phyloP scores from a whole-genome alignment of 495 filamentous ascomycete genomes.

The Xylaria scruposa region DNA sequence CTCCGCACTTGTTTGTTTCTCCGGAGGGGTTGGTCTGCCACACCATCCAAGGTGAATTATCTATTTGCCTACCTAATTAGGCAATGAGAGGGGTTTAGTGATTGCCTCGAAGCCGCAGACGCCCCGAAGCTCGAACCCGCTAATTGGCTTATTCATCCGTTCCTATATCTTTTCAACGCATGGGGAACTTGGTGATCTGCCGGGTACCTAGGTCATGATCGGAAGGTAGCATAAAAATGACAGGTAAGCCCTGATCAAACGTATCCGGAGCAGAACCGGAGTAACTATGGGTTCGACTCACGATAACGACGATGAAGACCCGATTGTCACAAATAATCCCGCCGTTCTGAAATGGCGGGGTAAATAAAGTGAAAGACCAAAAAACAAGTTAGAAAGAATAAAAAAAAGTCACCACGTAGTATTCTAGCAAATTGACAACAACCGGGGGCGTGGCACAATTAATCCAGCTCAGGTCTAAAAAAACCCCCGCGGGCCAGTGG shows the following conservation, averaged over 20 bases:
- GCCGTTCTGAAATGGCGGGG: background rate
- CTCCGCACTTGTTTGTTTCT: conserved; percentile 22
- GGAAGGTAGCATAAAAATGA: conserved; percentile 16
- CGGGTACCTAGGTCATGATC: conserved; percentile 15
- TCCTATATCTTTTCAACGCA: background rate
- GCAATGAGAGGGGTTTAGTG: conserved; percentile 14
- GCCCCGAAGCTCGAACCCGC: background rate
- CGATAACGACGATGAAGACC: background rate
- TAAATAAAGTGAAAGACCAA: background rate
- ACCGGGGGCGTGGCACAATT: conserved; percentile 21
- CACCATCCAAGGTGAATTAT: conserved; percentile 8
- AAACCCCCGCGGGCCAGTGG: conserved; percentile 19
- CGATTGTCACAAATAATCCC: background rate
- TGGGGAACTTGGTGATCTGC: conserved; percentile 16
- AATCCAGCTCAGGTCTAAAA: conserved; percentile 14
- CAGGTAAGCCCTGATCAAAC: background rate
- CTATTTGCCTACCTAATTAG: conserved; percentile 23
- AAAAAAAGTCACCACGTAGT: conserved; percentile 9
- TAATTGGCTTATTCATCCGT: conserved; percentile 7
- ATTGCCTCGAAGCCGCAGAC: conserved; percentile 11
- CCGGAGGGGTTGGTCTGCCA: conserved; percentile 25
- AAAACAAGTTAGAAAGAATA: background rate
- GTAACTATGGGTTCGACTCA: background rate
- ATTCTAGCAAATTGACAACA: conserved; percentile 9
- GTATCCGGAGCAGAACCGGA: background rate